Evolutionary conservation across 148 eudicot genomes (phyloP).

Genomic region (Rhododendron vialii): DNA sequence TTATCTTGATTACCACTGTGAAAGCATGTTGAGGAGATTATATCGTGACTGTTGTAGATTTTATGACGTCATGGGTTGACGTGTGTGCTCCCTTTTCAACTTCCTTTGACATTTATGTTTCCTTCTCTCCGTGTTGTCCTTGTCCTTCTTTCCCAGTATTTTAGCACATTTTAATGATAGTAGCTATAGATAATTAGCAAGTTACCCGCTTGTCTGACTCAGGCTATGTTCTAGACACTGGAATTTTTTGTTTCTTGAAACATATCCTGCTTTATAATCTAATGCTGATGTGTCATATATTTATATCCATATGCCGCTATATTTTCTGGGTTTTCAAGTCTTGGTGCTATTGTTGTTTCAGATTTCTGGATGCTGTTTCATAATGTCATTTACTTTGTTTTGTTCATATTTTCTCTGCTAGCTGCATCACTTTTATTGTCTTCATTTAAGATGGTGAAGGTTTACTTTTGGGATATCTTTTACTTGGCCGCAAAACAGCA

Average conservation of each 20-base stretch:
- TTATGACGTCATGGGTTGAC: background rate
- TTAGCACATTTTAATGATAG: background rate
- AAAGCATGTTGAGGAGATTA: background rate
- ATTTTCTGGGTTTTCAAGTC: background rate
- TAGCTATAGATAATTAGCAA: constrained; percentile 23
- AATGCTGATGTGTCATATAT: constrained; percentile 18
- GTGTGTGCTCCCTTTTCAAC: background rate
- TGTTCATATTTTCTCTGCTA: background rate
- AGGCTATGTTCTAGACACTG: constrained; percentile 30
- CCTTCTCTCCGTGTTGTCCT: too few species aligned
- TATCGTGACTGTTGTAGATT: background rate
- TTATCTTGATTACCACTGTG: background rate
- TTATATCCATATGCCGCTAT: background rate
- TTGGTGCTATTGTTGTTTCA: constrained; percentile 31
- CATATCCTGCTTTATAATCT: background rate
- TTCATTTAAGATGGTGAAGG: constrained; percentile 36
- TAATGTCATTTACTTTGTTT: background rate
- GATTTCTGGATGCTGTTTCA: constrained; percentile 44
- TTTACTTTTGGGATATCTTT: background rate
- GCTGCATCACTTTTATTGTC: constrained; percentile 29
- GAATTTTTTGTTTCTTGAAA: constrained; percentile 12
- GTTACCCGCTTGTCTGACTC: background rate
- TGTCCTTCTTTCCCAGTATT: background rate
- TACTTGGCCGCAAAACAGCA: constrained; percentile 66
- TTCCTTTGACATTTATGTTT: background rate